Conservation (phyloP, 805 yeast genomes). For the Saccharomycopsis olivae region DNA sequence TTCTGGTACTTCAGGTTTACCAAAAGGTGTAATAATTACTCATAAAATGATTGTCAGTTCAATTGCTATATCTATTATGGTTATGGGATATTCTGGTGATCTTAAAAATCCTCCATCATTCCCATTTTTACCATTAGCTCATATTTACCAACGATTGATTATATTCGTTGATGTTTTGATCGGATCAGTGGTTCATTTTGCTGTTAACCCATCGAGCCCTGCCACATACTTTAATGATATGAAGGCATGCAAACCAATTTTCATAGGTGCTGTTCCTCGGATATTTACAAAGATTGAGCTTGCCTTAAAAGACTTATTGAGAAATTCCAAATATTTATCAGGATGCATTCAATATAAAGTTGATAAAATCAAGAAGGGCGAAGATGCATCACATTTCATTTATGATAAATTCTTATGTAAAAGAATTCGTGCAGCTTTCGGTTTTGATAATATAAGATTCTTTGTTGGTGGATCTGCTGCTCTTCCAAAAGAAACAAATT, state of each 20-base stretch:
- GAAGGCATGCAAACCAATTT: slow-evolving; percentile 41
- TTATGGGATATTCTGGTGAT: background rate
- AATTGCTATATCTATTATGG: slow-evolving; percentile 24
- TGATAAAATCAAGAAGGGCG: slow-evolving; percentile 25
- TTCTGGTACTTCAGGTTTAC: slow-evolving; percentile 67
- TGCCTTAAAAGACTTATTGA: slow-evolving; percentile 41
- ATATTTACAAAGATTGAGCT: slow-evolving; percentile 53
- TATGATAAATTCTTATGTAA: slow-evolving; percentile 30
- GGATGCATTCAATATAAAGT: slow-evolving; percentile 34
- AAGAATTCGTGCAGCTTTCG: slow-evolving; percentile 37
- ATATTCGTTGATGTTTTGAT: slow-evolving; percentile 25
- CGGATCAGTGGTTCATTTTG: slow-evolving; percentile 35
- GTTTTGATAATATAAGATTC: slow-evolving; percentile 33
- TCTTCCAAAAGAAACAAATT: slow-evolving; percentile 36
- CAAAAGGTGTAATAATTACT: slow-evolving; percentile 55
- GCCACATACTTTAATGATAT: slow-evolving; percentile 50
- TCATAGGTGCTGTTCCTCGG: slow-evolving; percentile 52
- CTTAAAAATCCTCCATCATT: slow-evolving; percentile 21
- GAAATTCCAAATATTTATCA: slow-evolving; percentile 30
- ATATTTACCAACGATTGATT: slow-evolving; percentile 38
- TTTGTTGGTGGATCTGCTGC: slow-evolving; percentile 61
- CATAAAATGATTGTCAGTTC: slow-evolving; percentile 36
- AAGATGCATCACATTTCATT: slow-evolving; percentile 26
- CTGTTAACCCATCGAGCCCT: slow-evolving; percentile 33
- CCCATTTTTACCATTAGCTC: slow-evolving; percentile 42